Evolutionary conservation across 2,329 filamentous ascomycete species (phyloP).

Genomic region (Epichloe elymi): DNA sequence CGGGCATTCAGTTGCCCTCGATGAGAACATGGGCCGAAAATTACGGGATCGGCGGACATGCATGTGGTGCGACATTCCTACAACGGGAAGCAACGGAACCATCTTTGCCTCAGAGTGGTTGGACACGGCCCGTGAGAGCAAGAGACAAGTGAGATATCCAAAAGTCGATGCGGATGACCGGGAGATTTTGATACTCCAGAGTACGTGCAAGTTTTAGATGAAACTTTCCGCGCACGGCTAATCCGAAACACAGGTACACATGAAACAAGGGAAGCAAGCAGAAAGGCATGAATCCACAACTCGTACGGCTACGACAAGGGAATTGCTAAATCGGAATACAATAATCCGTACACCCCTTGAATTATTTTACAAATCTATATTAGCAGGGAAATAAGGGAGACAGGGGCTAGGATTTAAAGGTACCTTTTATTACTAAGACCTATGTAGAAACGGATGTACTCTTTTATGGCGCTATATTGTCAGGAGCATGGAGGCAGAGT

Average conservation of each 20-base stretch:
- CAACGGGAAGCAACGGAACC: neutral
- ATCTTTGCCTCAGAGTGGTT: conserved; percentile 22
- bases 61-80: conserved; percentile 33
- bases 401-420: too few species aligned
- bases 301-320: conserved; percentile 44
- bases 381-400: too few species aligned
- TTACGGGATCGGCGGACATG: conserved; percentile 26
- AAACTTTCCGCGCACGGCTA: neutral
- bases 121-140: conserved; percentile 21
- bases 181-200: conserved; percentile 5
- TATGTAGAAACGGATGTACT: too few species aligned
- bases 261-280: conserved; percentile 34
- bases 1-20: conserved; percentile 30
- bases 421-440: too few species aligned
- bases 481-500: too few species aligned
- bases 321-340: neutral
- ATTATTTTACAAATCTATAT: too few species aligned
- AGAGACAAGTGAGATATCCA: conserved; percentile 36
- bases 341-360: too few species aligned
- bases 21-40: conserved; percentile 29
- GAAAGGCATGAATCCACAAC: conserved; percentile 42
- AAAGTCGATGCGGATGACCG: conserved; percentile 36
- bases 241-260: neutral
- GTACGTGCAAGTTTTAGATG: neutral
- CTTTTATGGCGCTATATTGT: too few species aligned